phyloP scores from a whole-genome alignment of 768 basidiomycete species.

The Hygrocybe punicea region DNA sequence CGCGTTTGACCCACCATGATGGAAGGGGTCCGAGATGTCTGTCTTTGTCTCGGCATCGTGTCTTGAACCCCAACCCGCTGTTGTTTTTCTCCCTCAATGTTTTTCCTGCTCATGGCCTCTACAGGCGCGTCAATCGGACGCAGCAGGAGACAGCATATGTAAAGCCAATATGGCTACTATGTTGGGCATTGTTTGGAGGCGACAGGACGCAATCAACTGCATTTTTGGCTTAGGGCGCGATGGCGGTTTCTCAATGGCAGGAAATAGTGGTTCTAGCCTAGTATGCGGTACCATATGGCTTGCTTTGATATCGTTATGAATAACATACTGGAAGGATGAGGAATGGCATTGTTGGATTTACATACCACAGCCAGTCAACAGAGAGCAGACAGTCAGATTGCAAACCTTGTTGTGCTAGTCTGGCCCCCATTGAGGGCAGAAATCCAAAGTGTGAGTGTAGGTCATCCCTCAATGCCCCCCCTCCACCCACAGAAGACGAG shows the following conservation, averaged over 20 bases:
- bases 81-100: too few relatives aligned
- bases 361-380: conserved; percentile 47
- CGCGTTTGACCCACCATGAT: too few relatives aligned
- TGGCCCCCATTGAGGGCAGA: conserved; percentile 38
- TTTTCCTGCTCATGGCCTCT: too few relatives aligned
- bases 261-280: conserved; percentile 75
- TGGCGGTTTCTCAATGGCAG: conserved; percentile 83
- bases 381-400: conserved; percentile 44
- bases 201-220: conserved; percentile 63
- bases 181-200: too few relatives aligned
- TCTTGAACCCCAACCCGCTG: too few relatives aligned
- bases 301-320: conserved; percentile 65
- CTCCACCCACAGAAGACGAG: conserved; percentile 38
- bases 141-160: too few relatives aligned
- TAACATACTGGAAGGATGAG: conserved; percentile 65
- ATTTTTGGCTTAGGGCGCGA: conserved; percentile 72
- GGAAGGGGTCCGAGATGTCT: too few relatives aligned
- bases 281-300: conserved; percentile 81
- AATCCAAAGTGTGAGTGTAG: conserved; percentile 27
- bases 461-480: conserved; percentile 21
- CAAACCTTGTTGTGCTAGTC: conserved; percentile 39
- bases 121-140: too few relatives aligned
- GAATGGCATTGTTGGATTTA: conserved; percentile 76
- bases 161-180: too few relatives aligned
- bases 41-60: too few relatives aligned